Evolutionary conservation across 1,284 basidiomycete genomes (phyloP), one percentile per base, ranked within the genome.

Genomic region (Tremellales sp.): DNA sequence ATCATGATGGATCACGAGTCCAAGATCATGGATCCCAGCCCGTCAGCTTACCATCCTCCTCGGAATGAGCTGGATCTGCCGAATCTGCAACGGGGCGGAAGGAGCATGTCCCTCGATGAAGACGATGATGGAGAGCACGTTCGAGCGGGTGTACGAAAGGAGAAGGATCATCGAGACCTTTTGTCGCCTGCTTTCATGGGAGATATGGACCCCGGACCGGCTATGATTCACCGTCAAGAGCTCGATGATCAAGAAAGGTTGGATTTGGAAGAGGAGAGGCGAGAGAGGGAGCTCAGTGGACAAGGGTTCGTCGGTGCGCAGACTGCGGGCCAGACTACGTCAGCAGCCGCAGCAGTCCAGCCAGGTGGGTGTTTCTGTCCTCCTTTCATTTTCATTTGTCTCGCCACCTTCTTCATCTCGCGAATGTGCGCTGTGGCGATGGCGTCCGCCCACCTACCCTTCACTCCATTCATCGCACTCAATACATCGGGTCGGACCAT

Each of bases 221-320:
- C 51, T 2, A 15, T 62, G 23, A 46, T 56, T 6, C 64, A 67
- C 40, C 51, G 62, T 21, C 24, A 41, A 21, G 60, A 66, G 51
- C 54, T 60, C 12, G 67, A 72, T 43, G 37, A 48, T 2, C 67
- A 72, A 40, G 71, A 73, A 50, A 39, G 61, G 22, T 53, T 73
- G 25, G 67, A 66, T 27, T 48, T 72, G 19, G 64, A 61, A 44
- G 71, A 73, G 52, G 71, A 72, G 53, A 31, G 40, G 17, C 45
- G 56, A 40, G 71, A 71, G 51, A 48, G 65, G 12, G 35, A 43
- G 4, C 22, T 68, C 17, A 36, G 45, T 23, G 25, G 26, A 27
- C 26, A 45, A 29, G 33, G 33, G 4, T 36, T 36, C 33, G 19
- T 13, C 19, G 33, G 33, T n/a, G 35, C 42, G 27, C 33, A 27